Base-by-base conservation (phyloP, 148 eudicot species). In the Rhododendron vialii region DNA sequence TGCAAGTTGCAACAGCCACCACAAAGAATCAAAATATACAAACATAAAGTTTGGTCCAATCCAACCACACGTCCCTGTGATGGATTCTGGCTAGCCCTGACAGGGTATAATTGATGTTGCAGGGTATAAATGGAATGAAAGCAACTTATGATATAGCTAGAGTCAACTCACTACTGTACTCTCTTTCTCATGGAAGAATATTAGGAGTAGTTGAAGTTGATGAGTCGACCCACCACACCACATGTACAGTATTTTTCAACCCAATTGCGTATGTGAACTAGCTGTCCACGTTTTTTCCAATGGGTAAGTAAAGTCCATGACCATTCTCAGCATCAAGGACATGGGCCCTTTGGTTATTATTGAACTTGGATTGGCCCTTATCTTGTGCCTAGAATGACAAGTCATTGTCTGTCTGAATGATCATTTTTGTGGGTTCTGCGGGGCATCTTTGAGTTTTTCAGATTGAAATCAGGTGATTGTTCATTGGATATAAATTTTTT, bases 121-220 rank as follows among this genome's bases (percentile, higher is more conserved):
- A 86, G 81, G 87, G 73, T 81, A 86, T 73, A 81, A 50, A 26
- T 71, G 84, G 83, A 81, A 51, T 48, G 84, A 86, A 81, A 86
- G 87, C 87, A 86, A 86, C 87, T 81, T 13, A 81, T 81, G 84
- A 71, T 81, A 53, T n/a, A 50, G 84, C 84, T 38, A n/a, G 84
- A 17, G 84, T 86, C 84, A 86, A 81, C 84, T 51, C 15, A 65
- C 22, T 69, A 33, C 41, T 71, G 80, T 69, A 22, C 50, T 48
- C 71, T 86, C 87, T 17, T 61, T 71, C 81, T 81, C 87, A 71
- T 50, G 45, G 18, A 36, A 77, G 65, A 77, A 77, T 77, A 77
- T 85, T 76, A 85, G 50, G 2, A 47, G 11, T 47, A 47, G 63
- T 24, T 71, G 55, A 47, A 48, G 76, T 73, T 84, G 59, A 75